Conservation (phyloP, 352 stramenopile genomes). For the Pythium grandisporangium region DNA sequence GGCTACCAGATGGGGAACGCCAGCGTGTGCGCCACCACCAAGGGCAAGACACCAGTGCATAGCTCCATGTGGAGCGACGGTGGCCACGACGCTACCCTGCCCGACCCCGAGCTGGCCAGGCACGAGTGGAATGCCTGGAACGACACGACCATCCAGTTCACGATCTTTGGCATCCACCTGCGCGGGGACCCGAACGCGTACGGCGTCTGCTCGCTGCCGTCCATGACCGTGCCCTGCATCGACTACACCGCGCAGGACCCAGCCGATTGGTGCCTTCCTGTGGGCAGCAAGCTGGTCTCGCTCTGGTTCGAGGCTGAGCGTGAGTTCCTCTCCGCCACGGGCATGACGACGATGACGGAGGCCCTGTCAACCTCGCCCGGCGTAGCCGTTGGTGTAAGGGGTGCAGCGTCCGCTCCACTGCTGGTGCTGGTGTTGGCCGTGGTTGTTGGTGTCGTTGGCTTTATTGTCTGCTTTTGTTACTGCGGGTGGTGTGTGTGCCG, state of each 20-base stretch:
- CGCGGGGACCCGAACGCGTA: constrained; percentile 24
- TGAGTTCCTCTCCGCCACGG: no score
- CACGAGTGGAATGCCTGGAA: constrained; percentile 19
- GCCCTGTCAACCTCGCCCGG: no score
- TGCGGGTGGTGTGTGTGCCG: no score
- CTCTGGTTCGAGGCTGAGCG: constrained; percentile 29
- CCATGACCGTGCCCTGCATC: constrained; percentile 36
- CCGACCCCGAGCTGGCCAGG: constrained; percentile 17
- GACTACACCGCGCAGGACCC: constrained; percentile 6
- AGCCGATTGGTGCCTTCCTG: constrained; percentile 17
- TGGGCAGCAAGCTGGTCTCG: constrained; percentile 19
- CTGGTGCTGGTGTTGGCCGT: no score
- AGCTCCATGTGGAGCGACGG: constrained; percentile 36
- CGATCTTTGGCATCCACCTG: constrained; percentile 33
- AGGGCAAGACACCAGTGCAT: constrained; percentile 18
- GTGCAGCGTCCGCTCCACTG: no score
- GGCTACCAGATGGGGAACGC: constrained; percentile 13
- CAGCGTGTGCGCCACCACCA: constrained; percentile 6
- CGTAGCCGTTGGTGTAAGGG: no score
- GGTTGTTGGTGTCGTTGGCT: no score
- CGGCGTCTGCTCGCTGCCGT: constrained; percentile 26
- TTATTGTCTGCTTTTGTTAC: no score
- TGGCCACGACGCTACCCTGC: constrained; percentile 22
- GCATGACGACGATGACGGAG: no score
- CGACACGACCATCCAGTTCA: constrained; percentile 2